A percentile compares a stretch with the other conserved stretches of the same genome.
Conservation (phyloP, 2,329 filamentous ascomycete species). For the Peltaster fructicola region DNA sequence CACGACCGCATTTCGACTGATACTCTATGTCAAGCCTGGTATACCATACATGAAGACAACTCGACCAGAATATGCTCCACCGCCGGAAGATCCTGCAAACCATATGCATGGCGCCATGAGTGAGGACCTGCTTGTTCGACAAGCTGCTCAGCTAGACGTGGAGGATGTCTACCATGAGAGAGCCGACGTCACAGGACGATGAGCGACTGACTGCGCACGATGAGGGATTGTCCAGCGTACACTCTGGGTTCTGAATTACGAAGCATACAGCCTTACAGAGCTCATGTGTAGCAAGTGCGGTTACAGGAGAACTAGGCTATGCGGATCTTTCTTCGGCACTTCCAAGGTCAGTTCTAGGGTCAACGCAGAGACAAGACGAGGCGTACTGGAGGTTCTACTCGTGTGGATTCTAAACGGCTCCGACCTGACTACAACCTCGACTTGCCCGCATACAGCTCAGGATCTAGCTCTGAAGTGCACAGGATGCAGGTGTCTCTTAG, state of each 20-base stretch:
- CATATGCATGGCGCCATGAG: constrained; percentile 7
- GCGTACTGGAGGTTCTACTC: too few species aligned
- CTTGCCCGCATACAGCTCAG: constrained; percentile 8
- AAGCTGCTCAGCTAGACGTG: constrained; percentile 14
- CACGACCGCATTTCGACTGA: constrained; percentile 78
- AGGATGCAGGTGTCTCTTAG: constrained; percentile 21
- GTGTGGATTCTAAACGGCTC: too few species aligned
- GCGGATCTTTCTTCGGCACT: too few species aligned
- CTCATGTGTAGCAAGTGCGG: too few species aligned
- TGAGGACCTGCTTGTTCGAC: constrained; percentile 13
- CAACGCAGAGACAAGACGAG: too few species aligned
- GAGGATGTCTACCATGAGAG: constrained; percentile 12
- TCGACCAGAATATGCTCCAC: constrained; percentile 12
- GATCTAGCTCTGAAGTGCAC: constrained; percentile 20
- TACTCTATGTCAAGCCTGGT: constrained; percentile 57
- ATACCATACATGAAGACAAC: constrained; percentile 25
- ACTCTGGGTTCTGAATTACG: too few species aligned
- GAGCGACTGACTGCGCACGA: too few species aligned
- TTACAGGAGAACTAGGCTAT: too few species aligned
- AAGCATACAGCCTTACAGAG: too few species aligned
- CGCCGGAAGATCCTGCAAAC: constrained; percentile 6
- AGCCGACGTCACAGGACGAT: constrained; percentile 4
- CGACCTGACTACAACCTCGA: too few species aligned
- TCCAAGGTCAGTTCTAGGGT: too few species aligned
- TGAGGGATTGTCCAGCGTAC: too few species aligned